Conservation (phyloP, 345 rosid species). For the Populus nigra region DNA sequence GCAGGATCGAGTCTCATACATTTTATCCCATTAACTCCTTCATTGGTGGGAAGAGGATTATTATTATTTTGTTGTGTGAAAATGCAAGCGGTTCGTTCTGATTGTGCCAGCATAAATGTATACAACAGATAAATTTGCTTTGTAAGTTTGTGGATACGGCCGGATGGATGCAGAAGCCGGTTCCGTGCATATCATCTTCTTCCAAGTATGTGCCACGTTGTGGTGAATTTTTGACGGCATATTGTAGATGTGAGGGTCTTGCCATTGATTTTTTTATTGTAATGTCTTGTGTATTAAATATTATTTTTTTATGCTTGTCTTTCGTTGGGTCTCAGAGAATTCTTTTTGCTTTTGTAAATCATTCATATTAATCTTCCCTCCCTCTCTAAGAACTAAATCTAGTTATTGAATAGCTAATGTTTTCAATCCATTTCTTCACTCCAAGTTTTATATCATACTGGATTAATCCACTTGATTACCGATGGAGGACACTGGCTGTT, state of each 20-base stretch:
- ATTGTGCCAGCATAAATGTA: background rate
- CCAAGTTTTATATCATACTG: no score
- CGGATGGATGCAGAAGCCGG: background rate
- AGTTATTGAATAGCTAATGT: background rate
- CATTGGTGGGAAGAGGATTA: background rate
- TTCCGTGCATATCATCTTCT: background rate
- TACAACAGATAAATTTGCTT: background rate
- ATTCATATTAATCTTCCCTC: background rate
- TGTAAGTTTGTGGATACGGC: background rate
- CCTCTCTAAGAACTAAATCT: background rate
- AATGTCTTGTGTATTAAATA: background rate
- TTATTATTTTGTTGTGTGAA: background rate
- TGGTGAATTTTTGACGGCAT: slow-evolving; percentile 7
- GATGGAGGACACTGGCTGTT: no score
- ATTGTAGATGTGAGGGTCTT: background rate
- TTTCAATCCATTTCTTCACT: no score
- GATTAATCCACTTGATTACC: no score
- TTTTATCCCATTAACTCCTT: slow-evolving; percentile 48
- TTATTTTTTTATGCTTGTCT: background rate
- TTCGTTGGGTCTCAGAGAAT: background rate
- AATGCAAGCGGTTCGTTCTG: background rate
- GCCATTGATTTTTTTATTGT: background rate
- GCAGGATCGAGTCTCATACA: slow-evolving; percentile 56
- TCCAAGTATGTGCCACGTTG: background rate
- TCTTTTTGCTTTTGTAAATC: background rate